Base-by-base conservation (phyloP, 345 rosid species). In the Pseudoturritis turrita region DNA sequence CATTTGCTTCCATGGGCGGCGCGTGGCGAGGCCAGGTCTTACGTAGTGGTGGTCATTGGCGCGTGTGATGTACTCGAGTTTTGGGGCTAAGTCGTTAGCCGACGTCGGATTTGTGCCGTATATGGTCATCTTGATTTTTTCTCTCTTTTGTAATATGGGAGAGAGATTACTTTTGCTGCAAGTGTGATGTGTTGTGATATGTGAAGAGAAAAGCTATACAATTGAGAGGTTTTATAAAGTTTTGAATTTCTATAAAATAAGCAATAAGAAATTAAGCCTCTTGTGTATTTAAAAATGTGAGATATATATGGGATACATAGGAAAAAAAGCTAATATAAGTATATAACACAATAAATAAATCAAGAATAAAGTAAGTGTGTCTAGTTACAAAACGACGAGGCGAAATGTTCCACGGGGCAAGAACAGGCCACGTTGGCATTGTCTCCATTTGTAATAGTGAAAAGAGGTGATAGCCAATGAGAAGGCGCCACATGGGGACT, bases 71-170 rank as follows among this genome's bases (percentile, higher is more conserved):
- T 68, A 90, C 47, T 85, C 87, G 12, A 80, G 82, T 51, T 81
- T 88, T 6, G 85, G n/a, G 33, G 82, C 62, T 52, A 66, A 23
- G 19, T 66, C 83, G 21, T 88, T 62, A 23, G 91, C 35, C 41
- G 93, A 81, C 62, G 88, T 78, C 5, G 92, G 96, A 67, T 84
- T 90, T 3, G 97, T 81, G 77, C 98, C 94, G 81, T 93, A 90
- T 12, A 23, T 62, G 26, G 97, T 80, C 97, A 89, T 91, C 5
- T 69, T 71, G 0, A 23, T 49, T 22, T 33, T 68, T 77, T 22
- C 4, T 13, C 6, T 37, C 18, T 23, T 15, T 18, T 2, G 53
- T 21, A 28, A 59, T 58, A 73, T 7, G 26, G 10, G 12, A 62
- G 61, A 74, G 39, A 47, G 8, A 46, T 36, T 47, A 13, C 4